A percentile compares a stretch with the other conserved stretches of the same genome.
Evolutionary conservation across 108 stramenopile genomes (phyloP).

Genomic region (Discostella stelligeroides): DNA sequence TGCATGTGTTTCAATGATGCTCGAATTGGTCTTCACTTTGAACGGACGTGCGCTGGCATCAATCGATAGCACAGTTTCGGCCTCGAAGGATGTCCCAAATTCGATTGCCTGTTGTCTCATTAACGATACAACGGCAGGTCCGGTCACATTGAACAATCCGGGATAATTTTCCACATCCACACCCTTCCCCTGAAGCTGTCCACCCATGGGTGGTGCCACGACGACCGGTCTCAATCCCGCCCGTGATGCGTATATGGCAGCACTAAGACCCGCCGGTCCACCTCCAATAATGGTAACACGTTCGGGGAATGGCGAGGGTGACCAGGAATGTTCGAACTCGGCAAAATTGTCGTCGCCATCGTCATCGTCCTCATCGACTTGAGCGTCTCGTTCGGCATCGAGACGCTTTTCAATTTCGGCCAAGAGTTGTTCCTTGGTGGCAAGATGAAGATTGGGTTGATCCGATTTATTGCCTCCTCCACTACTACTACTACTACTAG

Average conservation of each 20-base stretch:
- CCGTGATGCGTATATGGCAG: slow-evolving; percentile 94
- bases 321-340: slow-evolving; percentile 73
- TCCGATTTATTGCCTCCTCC: slow-evolving; percentile 30
- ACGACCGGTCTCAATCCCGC: slow-evolving; percentile 89
- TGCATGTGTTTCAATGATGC: slow-evolving; percentile 78
- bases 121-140: slow-evolving; percentile 78
- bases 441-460: slow-evolving; percentile 72
- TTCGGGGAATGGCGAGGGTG: slow-evolving; percentile 61
- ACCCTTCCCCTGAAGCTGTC: slow-evolving; percentile 93
- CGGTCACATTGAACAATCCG: slow-evolving; percentile 81
- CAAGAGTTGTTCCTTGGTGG: slow-evolving; percentile 78
- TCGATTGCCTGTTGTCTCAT: slow-evolving; percentile 87
- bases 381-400: slow-evolving; percentile 80
- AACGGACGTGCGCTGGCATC: slow-evolving; percentile 67
- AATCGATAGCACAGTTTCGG: slow-evolving; percentile 67
- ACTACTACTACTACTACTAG: not conserved
- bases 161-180: slow-evolving; percentile 96
- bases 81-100: slow-evolving; percentile 86
- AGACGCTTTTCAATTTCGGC: slow-evolving; percentile 82
- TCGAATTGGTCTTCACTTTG: slow-evolving; percentile 69
- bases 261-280: slow-evolving; percentile 91
- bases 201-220: slow-evolving; percentile 87
- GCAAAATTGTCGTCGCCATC: slow-evolving; percentile 77
- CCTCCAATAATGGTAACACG: slow-evolving; percentile 90
- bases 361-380: slow-evolving; percentile 77